Evolutionary conservation across 163 green algal species (phyloP), one percentile per base, ranked within the genome.

Genomic region (Chlamydomonas reinhardtii): DNA sequence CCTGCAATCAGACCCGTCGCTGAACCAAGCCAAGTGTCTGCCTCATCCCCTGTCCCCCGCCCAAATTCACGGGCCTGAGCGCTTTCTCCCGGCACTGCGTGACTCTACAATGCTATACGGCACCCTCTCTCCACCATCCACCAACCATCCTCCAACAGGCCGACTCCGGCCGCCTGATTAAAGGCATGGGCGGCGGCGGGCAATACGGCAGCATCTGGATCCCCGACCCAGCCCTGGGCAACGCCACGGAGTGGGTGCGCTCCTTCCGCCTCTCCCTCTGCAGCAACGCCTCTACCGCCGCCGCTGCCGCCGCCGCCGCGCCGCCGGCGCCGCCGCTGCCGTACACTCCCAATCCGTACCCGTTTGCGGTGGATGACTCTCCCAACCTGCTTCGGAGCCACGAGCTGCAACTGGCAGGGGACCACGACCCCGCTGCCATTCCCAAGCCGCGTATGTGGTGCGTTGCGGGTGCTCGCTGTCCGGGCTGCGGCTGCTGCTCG

Each of bases 341-440:
- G 35, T 32, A 27, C 24, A 3, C 14, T 2, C 11, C 35, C 22
- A 64, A 64, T 43, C 39, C 72, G 1, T 56, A 43, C 27, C 72
- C 72, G 20, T 77, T 65, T 27, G 12, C 8, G 6, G 72, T 77
- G 27, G 43, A 64, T 2, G 72, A 39, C 25, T 11, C 27, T 2
- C 72, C 72, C 39, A 77, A 77, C 43, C 72, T 64, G 12, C 27
- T 77, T 43, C 39, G 72, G 16, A 77, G 72, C 39, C 43, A 77
- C 39, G 72, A 77, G 43, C 72, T 77, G 72, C 72, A 65, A 43
- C 72, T 77, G 72, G 29, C 43, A 2, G 43, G 22, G 12, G 43
- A 64, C 72, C 72, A 77, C 72, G 72, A 64, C 25, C 25, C 27
- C 24, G 27, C 24, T 29, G 62, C 27, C 25, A 17, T 70, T 11